Evolutionary conservation across 768 basidiomycete genomes (phyloP).

Genomic region (Dentipellis sp.): DNA sequence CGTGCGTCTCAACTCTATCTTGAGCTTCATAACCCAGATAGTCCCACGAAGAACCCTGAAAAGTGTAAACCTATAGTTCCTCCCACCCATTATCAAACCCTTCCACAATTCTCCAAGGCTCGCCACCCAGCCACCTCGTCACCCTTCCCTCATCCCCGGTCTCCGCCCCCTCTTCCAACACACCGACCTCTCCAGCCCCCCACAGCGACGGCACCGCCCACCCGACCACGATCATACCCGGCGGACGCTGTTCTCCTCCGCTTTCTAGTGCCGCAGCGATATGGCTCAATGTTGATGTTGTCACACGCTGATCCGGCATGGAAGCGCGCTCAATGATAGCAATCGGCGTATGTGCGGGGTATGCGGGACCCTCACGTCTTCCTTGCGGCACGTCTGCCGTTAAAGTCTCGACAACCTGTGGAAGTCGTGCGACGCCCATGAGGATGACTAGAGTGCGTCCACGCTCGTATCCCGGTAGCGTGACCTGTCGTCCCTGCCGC

Average conservation of each 20-base stretch:
- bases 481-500: conserved; percentile 69
- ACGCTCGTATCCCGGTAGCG: conserved; percentile 83
- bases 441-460: conserved; percentile 74
- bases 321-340: conserved; percentile 94
- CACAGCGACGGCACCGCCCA: conserved; percentile 82
- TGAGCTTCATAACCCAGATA: not conserved
- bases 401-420: conserved; percentile 61
- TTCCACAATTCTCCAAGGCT: conserved; percentile 55
- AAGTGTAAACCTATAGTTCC: not conserved
- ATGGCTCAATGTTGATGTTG: conserved; percentile 67
- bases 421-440: conserved; percentile 91
- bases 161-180: conserved; percentile 53
- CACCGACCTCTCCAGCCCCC: conserved; percentile 56
- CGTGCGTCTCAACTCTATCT: not conserved
- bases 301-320: conserved; percentile 83
- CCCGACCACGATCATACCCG: conserved; percentile 93
- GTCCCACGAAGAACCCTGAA: not conserved
- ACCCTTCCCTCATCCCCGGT: conserved; percentile 37
- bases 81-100: conserved; percentile 44
- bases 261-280: conserved; percentile 64
- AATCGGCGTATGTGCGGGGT: conserved; percentile 74
- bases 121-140: conserved; percentile 49
- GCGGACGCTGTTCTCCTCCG: conserved; percentile 81
- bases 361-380: conserved; percentile 42
- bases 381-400: conserved; percentile 5